Evolutionary conservation across 495 filamentous ascomycete species (phyloP), one percentile per base, ranked within the genome.

Genomic region (Talaromyces wortmannii): DNA sequence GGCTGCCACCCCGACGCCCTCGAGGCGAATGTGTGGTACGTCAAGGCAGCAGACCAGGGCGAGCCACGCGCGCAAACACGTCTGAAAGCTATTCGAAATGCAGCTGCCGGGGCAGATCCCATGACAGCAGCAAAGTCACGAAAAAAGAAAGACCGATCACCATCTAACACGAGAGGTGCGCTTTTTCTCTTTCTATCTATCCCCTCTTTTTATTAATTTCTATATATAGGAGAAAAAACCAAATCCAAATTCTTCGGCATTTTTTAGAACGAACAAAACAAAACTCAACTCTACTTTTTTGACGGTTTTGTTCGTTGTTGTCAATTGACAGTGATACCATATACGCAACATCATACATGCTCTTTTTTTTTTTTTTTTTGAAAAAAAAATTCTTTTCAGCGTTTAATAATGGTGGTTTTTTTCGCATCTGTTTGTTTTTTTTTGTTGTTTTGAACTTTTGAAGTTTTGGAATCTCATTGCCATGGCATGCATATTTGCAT

Each of bases 21-120:
- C 56, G 90, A 97, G 65, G 92, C 94, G 53, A 97, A 97, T 61
- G 89, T 96, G 7, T 97, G 92, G 95, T 99, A 99, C 64, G 95
- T 97, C 51, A 88, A 88, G 67, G 92, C 94, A 2, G 95, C 94
- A 8, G 94, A 95, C 55, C 85, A 91, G 45, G 94, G 92, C 45
- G 92, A 97, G 59, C 87, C 90, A 61, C 82, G 91, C 16, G 94
- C 94, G 15, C 91, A 87, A 64, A 85, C 90, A 55, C 81, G 94
- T 4, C 78, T 99, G 29, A 86, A 88, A 33, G 86, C 89, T 7
- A 97, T 99, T 57, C 82, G 84, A 17, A 88, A 88, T 0, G 94
- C 95, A 12, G 88, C 89, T 12, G 86, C 87, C 42, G 94, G 92
- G 6, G 82, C 80, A 8, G 77, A 72, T 29, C 77, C 81, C 5